A percentile compares a stretch with the other conserved stretches of the same genome.
These are phyloP conservation scores for Trifolium fragiferum DNA, from an alignment of 306 rosid species.

Conservation along the genomic window DNA sequence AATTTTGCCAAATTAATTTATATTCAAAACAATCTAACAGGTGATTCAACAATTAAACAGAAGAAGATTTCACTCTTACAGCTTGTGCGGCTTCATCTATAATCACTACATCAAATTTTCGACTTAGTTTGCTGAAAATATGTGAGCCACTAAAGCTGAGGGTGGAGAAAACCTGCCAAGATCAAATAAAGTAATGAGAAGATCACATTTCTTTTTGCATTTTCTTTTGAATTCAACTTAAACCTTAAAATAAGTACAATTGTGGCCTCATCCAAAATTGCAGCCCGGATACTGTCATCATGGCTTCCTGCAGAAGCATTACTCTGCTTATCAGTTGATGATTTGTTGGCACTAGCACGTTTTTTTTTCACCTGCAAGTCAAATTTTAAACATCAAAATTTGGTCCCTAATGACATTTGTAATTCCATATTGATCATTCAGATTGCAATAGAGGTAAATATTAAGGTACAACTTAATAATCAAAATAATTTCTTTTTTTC, in stretches of 20 bases:
- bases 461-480: background rate
- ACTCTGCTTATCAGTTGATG: conserved; percentile 63
- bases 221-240: conserved; percentile 18
- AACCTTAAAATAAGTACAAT: conserved; percentile 63
- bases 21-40: conserved; percentile 32
- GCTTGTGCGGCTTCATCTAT: conserved; percentile 99
- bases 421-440: conserved; percentile 28
- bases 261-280: conserved; percentile 86
- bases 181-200: conserved; percentile 44
- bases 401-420: conserved; percentile 18
- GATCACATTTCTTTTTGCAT: conserved; percentile 23
- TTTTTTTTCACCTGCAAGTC: conserved; percentile 71
- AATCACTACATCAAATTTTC: conserved; percentile 89
- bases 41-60: conserved; percentile 24
- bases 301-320: conserved; percentile 68
- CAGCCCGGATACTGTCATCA: conserved; percentile 66
- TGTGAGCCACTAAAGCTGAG: conserved; percentile 91
- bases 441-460: conserved; percentile 17
- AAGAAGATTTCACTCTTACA: conserved; percentile 59
- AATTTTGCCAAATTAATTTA: conserved; percentile 30
- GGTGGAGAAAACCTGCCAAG: conserved; percentile 90
- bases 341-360: conserved; percentile 47
- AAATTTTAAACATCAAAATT: conserved; percentile 39
- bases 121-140: conserved; percentile 74
- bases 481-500: background rate